A percentile compares a stretch with the other conserved stretches of the same genome.
phyloP scores from a whole-genome alignment of 2,329 filamentous ascomycete species.

The Fusarium ambrosium region DNA sequence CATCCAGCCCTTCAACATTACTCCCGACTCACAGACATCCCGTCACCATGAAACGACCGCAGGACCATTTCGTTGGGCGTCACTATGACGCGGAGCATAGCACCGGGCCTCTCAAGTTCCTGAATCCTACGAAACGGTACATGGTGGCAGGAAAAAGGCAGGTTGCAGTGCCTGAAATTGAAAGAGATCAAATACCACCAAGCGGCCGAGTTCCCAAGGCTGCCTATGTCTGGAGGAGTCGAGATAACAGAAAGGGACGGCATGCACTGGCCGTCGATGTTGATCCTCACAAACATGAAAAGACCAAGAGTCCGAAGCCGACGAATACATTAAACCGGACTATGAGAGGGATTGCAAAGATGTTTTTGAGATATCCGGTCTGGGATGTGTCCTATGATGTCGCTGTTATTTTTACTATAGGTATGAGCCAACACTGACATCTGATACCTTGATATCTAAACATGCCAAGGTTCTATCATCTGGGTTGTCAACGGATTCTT shows the following conservation, averaged over 20 bases:
- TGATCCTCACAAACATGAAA: conserved; percentile 21
- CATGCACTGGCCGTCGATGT: conserved; percentile 49
- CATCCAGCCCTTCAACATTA: not conserved
- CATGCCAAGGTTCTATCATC: conserved; percentile 56
- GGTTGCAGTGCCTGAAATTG: not conserved
- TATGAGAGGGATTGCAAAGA: conserved; percentile 50
- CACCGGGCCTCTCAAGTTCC: conserved; percentile 12
- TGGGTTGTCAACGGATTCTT: conserved; percentile 75
- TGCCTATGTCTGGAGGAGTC: conserved; percentile 55
- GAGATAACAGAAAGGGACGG: conserved; percentile 60
- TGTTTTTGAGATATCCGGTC: conserved; percentile 53
- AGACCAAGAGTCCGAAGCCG: conserved; percentile 37
- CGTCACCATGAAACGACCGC: conserved; percentile 13
- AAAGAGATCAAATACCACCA: not conserved
- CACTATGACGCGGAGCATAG: conserved; percentile 23
- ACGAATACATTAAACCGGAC: conserved; percentile 49
- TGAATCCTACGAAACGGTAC: conserved; percentile 24
- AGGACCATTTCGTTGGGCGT: conserved; percentile 18
- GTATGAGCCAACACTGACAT: conserved; percentile 26
- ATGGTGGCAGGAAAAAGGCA: not conserved
- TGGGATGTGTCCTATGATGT: conserved; percentile 61
- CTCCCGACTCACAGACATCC: not conserved
- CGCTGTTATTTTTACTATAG: conserved; percentile 56
- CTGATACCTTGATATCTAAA: not conserved
- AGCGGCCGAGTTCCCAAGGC: conserved; percentile 43